Evolutionary conservation across 1,284 basidiomycete species (phyloP).

Genomic region (Papiliotrema flavescens): DNA sequence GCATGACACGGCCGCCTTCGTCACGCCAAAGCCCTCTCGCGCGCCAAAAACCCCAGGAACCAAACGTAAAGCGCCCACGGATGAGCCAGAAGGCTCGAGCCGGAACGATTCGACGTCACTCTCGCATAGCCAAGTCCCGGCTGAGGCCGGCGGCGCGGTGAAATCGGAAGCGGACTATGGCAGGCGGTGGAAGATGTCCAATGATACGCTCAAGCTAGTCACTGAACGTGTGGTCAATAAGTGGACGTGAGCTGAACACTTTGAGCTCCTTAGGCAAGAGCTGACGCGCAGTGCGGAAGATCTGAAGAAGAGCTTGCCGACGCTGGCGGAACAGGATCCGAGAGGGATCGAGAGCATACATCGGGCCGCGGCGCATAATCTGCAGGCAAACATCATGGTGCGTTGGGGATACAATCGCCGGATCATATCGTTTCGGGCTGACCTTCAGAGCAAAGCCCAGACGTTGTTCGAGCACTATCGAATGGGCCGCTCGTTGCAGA

Average conservation of each 20-base stretch:
- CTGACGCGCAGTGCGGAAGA: constrained; percentile 9
- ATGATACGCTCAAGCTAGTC: constrained; percentile 40
- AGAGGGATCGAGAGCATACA: constrained; percentile 23
- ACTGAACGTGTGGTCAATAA: constrained; percentile 38
- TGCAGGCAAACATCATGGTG: constrained; percentile 8
- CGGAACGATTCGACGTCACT: not conserved
- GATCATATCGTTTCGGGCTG: not conserved
- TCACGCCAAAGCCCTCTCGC: not conserved
- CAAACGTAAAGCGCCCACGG: constrained; percentile 1
- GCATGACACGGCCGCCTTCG: not conserved
- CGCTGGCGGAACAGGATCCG: constrained; percentile 18
- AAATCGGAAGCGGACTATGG: constrained; percentile 32
- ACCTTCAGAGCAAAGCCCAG: not conserved
- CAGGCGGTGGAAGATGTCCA: constrained; percentile 35
- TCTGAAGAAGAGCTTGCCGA: constrained; percentile 26
- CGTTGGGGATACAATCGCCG: not conserved
- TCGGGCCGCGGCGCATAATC: constrained; percentile 11
- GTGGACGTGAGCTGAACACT: constrained; percentile 38
- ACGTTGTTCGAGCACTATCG: constrained; percentile 35
- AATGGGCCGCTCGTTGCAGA: constrained; percentile 24
- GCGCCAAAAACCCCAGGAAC: constrained; percentile 4
- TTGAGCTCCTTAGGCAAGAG: not conserved
- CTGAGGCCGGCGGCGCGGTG: not conserved
- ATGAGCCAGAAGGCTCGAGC: not conserved
- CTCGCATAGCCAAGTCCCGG: not conserved